A percentile compares a stretch with the other conserved stretches of the same genome.
These are phyloP conservation scores for Tetrapyrgos nigripes DNA, from an alignment of 1,284 basidiomycete species.

Conservation along the genomic window DNA sequence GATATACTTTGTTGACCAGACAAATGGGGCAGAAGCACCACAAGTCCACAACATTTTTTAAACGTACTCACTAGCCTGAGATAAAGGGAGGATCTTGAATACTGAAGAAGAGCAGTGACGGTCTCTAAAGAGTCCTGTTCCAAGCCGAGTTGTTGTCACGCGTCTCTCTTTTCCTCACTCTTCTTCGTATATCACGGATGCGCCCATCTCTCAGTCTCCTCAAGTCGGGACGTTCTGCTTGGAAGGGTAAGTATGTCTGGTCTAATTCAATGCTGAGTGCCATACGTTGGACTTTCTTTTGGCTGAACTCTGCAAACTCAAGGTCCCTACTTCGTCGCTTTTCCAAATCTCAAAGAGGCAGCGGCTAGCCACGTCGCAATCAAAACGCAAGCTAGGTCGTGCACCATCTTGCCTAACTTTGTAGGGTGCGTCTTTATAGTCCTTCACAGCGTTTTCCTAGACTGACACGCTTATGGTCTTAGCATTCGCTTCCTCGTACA, in stretches of 20 bases:
- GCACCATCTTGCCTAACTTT: slow-evolving; percentile 95
- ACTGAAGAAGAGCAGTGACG: no score
- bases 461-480: neutral
- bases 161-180: neutral
- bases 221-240: slow-evolving; percentile 54
- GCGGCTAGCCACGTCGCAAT: slow-evolving; percentile 87
- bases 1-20: no score
- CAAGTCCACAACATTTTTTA: no score
- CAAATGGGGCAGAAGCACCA: no score
- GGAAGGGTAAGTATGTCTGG: slow-evolving; percentile 47
- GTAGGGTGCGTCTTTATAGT: slow-evolving; percentile 71
- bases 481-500: slow-evolving; percentile 91
- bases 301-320: neutral
- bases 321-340: slow-evolving; percentile 97
- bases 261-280: neutral
- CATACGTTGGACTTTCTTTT: neutral
- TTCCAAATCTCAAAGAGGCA: slow-evolving; percentile 89
- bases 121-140: no score
- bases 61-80: no score
- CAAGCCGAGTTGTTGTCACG: no score
- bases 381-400: slow-evolving; percentile 88
- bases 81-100: no score
- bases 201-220: slow-evolving; percentile 45
- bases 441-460: neutral
- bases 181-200: slow-evolving; percentile 31